Evolutionary conservation across 208 protist species (phyloP).

Genomic region (Leishmania gerbilli): DNA sequence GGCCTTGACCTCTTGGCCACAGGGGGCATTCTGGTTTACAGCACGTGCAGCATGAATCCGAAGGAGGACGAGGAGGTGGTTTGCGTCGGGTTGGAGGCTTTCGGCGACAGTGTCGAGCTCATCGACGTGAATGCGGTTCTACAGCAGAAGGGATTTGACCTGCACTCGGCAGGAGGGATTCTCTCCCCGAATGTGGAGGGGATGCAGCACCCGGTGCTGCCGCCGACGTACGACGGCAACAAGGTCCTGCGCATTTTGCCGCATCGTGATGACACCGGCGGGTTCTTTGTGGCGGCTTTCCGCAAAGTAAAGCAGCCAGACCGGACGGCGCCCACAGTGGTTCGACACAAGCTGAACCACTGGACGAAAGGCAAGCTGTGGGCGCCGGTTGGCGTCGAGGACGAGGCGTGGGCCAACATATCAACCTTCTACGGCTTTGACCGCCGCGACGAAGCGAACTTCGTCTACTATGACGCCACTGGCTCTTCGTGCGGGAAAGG

Average conservation of each 20-base stretch:
- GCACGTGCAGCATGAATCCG: constrained; percentile 96
- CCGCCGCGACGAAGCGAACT: constrained; percentile 30
- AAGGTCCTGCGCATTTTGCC: constrained; percentile 88
- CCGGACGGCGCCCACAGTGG: constrained; percentile 37
- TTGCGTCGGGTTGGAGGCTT: constrained; percentile 73
- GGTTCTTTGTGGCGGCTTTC: constrained; percentile 91
- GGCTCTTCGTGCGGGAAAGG: constrained; percentile 11
- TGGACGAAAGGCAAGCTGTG: constrained; percentile 90
- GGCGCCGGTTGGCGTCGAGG: constrained; percentile 59
- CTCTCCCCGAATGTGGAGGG: constrained; percentile 50
- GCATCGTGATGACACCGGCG: constrained; percentile 88
- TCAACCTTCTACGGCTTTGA: constrained; percentile 78
- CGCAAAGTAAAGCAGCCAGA: constrained; percentile 65
- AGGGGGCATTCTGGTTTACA: constrained; percentile 95
- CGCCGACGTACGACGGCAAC: constrained; percentile 55
- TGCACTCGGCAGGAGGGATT: constrained; percentile 74
- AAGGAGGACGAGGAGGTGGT: constrained; percentile 97
- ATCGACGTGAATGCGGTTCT: constrained; percentile 82
- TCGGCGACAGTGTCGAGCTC: constrained; percentile 79
- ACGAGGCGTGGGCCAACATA: constrained; percentile 77
- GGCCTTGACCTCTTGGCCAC: constrained; percentile 83
- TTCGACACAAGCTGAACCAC: constrained; percentile 81
- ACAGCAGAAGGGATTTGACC: constrained; percentile 36
- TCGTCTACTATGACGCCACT: constrained; percentile 41
- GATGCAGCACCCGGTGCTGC: constrained; percentile 41